Evolutionary conservation across 805 yeast genomes (phyloP).

Genomic region (Saccharomycopsis fibuligera): DNA sequence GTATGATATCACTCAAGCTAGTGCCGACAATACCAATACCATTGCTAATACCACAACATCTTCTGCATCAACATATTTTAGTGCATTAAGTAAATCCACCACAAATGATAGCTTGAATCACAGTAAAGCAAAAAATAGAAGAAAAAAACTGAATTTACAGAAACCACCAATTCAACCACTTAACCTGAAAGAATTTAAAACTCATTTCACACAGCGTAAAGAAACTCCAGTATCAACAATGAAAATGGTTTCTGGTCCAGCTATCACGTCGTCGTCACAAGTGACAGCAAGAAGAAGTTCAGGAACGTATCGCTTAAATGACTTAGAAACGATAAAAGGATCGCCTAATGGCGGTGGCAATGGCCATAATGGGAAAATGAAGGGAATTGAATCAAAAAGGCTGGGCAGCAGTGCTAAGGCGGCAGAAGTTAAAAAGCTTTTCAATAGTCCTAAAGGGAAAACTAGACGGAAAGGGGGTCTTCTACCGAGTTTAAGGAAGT

Average conservation of each 20-base stretch:
- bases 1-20: neutral
- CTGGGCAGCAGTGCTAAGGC: neutral
- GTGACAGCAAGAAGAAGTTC: neutral
- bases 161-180: conserved; percentile 22
- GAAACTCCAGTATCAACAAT: neutral
- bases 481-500: conserved; percentile 15
- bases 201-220: too few relatives aligned
- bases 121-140: conserved; percentile 10
- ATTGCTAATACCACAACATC: conserved; percentile 1
- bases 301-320: neutral
- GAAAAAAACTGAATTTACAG: conserved; percentile 13
- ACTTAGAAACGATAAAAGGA: conserved; percentile 13
- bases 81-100: conserved; percentile 14
- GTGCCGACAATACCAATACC: neutral
- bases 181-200: neutral
- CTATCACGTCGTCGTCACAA: neutral
- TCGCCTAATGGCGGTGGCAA: conserved; percentile 4
- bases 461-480: conserved; percentile 12
- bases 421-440: conserved; percentile 7
- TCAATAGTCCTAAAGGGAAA: conserved; percentile 10
- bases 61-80: conserved; percentile 4
- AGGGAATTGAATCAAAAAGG: neutral
- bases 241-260: neutral
- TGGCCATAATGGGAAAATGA: neutral
- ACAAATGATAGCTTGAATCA: conserved; percentile 19